Percentiles rank a stretch among this genome's conserved stretches.
These are phyloP conservation scores for Neonectria coccinea DNA, from an alignment of 2,329 filamentous ascomycete genomes.

Conservation along the genomic window DNA sequence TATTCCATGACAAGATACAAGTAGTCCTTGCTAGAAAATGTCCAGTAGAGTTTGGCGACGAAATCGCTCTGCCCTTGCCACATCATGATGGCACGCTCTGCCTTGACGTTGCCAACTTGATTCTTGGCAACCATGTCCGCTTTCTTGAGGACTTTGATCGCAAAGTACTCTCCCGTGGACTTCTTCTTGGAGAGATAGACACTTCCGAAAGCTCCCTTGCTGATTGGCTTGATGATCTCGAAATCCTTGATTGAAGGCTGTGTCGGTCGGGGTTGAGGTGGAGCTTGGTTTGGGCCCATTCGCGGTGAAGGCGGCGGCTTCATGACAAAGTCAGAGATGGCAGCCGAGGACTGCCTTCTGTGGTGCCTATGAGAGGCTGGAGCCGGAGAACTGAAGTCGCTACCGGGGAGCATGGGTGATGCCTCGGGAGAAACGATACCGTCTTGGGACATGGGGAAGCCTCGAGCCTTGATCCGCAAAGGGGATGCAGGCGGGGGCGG, in stretches of 20 bases:
- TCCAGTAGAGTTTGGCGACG: constrained; percentile 99
- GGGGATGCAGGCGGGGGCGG: constrained; percentile 85
- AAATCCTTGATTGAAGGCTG: constrained; percentile 99
- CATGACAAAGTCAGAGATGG: constrained; percentile 76
- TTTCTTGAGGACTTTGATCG: constrained; percentile 98
- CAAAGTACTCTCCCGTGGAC: constrained; percentile 97
- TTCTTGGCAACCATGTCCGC: constrained; percentile 99
- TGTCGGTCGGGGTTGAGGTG: constrained; percentile 87
- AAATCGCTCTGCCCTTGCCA: constrained; percentile 99
- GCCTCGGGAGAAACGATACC: constrained; percentile 84
- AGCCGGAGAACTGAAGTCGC: constrained; percentile 83
- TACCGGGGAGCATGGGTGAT: constrained; percentile 86
- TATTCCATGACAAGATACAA: constrained; percentile 99
- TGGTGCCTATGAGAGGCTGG: constrained; percentile 74
- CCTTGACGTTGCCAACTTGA: constrained; percentile 98
- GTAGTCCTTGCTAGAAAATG: constrained; percentile 99
- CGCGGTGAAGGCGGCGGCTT: constrained; percentile 85
- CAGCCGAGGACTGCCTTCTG: constrained; percentile 90
- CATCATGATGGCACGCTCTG: constrained; percentile 99
- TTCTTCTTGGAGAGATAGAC: constrained; percentile 99
- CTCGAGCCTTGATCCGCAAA: constrained; percentile 86
- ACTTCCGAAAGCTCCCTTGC: constrained; percentile 97
- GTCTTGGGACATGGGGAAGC: constrained; percentile 69
- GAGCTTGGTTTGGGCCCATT: constrained; percentile 78
- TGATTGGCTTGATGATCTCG: constrained; percentile 99